Base-by-base conservation (phyloP, 495 filamentous ascomycete species). In the Penicillium lividum region DNA sequence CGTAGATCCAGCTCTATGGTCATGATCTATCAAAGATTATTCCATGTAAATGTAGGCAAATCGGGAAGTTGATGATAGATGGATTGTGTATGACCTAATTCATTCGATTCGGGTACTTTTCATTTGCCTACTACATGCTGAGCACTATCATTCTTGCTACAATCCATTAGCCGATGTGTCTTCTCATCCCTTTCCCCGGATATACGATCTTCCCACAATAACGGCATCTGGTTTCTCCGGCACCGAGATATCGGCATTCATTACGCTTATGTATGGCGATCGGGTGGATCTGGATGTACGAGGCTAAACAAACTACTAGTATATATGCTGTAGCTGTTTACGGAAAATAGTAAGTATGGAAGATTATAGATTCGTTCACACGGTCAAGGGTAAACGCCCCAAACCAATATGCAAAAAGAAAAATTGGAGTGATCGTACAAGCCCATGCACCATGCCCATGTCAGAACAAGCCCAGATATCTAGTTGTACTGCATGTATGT, bases 401-500 rank as follows among this genome's bases (percentile, higher is more conserved):
- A 53, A 61, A 53, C 13, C 46, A 49, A 49, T 28, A 49, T 49
- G 46, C 28, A 30, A 61, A 60, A 56, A 64, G 52, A 62, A 68
- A 68, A 61, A 61, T 30, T 54, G 57, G 53, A 51, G 48, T 69
- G 62, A 63, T 69, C 58, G 43, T 66, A 66, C 60, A 62, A 49
- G 45, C 59, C 53, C 16, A 63, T 66, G 57, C 63, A 56, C 56
- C 53, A 63, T 56, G 50, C 66, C 52, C 55, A 59, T 65, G 62
- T 58, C 52, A 61, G 53, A 62, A 62, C 47, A 58, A 64, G 60
- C 50, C 46, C 56, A 53, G 51, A 50, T 46, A 30, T 58, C 53
- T 71, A 98, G 76, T 98, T 98, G 83, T 98, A 98, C 75, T 98
- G 94, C 86, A 95, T 95, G 79, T 98, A 98, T 54, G 92, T 92